Base-by-base conservation (phyloP, 106 monocot species). In the Allium fistulosum region DNA sequence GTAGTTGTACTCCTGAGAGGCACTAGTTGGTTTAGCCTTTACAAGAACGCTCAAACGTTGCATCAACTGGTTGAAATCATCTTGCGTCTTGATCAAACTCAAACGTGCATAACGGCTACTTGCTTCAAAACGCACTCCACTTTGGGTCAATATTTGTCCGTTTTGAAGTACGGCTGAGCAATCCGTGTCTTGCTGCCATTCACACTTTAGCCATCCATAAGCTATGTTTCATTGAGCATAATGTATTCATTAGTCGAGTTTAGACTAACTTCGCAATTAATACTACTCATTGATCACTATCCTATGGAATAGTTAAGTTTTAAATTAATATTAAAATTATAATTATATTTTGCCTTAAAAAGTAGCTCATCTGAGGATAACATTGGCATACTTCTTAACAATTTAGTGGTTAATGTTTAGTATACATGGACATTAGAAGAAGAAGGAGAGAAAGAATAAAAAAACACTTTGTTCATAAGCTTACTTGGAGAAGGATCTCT, bases 161-260 rank as follows among this genome's bases (percentile, higher is more conserved):
- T 47, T 61, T 50, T 8, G 74, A 27, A 88, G 67, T 10, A 81
- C 83, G 17, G 70, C 71, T 5, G 27, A 11, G 62, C 88, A 93
- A 59, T 88, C 85, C 18, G 11, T 49, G 26, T 88, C 92, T 69
- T 85, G 83, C 48, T 79, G 80, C 61, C 17, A 56, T 72, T 93
- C 83, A 65, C 92, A 93, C 58, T 86, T 93, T 58, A 93, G 12
- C 88, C 88, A 93, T 11, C 76, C 92, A 71, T 88, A 88, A 65
- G 88, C 92, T 92, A 80, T 53, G 3, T 18, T 67, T 10, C 49
- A 37, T 16, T 59, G 58, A 16, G 58, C 2, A 22, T 59, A 16
- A 16, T 6, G 58, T 16, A 59, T 22, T 59, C n/a, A 6, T 16
- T 7, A 16, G 58, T 9, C n/a, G 10, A 37, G 22, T 10, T 59